Base-by-base conservation (phyloP, 2,329 filamentous ascomycete genomes). In the Aspergillaceae sp. region DNA sequence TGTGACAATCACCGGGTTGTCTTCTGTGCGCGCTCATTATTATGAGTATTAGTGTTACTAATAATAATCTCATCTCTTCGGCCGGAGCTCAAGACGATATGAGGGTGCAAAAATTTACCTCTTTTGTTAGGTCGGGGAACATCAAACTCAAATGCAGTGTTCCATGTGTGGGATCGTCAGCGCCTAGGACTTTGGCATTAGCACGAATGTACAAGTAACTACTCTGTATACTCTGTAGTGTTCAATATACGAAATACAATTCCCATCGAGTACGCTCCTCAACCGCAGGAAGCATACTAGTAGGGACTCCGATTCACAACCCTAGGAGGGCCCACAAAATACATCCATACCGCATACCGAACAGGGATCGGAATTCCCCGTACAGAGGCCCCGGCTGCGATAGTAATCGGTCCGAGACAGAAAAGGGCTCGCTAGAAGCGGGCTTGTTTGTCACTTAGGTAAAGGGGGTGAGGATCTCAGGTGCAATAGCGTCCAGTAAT, bases 361-460 rank as follows among this genome's bases (percentile, higher is more conserved):
- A 27, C 36, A 38, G n/a, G 11, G 8, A 7, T 7, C 19, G 19
- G 19, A 19, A 19, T 19, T 19, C 19, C 19, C 19, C 19, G 19
- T 19, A 19, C 19, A 19, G 19, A 19, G 19, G 19, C 19, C 19
- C 19, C 19, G 19, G 19, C 19, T 19, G 19, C 19, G 19, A 27
- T 27, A 38, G 7, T 8, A 11, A 38, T 19, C 36, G 8, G 36
- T 19, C 26, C 36, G 11, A 8, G 27, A 38, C 19, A 19, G 19
- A 19, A 19, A 19, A 19, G 19, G 34, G 6, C 26, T 19, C n/a
- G 26, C 7, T 38, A 11, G 27, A 27, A 9, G 9, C 26, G 27
- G 27, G 36, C 9, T 38, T 19, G 36, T 38, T 38, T 38, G 36
- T 38, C 19, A 19, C 19, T 46, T 29, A 44, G 44, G 44, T 44